phyloP scores from a whole-genome alignment of 202 grass and related monocot genomes.

The Bolboschoenoplectus hybrid region DNA sequence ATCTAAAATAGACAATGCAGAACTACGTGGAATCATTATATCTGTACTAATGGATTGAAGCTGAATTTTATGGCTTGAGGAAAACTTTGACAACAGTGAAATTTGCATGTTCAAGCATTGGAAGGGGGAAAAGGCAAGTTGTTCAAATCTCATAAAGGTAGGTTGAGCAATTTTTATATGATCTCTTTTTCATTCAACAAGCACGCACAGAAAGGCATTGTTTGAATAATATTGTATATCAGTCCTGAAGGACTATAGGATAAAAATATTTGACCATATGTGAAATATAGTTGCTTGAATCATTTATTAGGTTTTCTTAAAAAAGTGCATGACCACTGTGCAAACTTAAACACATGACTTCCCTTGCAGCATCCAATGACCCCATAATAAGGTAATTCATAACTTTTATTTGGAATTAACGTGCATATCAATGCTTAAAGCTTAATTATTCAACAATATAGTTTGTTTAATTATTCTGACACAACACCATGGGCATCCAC shows the following conservation, averaged over 20 bases:
- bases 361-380: not conserved
- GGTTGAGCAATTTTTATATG: not conserved
- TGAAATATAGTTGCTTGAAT: not conserved
- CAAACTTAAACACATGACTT: slow-evolving; percentile 13
- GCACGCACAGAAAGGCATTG: not conserved
- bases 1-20: not conserved
- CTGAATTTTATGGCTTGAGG: not conserved
- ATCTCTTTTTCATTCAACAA: not conserved
- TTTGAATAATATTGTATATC: not conserved
- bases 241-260: not conserved
- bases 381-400: not conserved
- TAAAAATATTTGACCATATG: not conserved
- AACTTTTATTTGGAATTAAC: not conserved
- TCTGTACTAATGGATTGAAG: not conserved
- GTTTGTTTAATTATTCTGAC: not conserved
- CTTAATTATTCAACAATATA: not conserved
- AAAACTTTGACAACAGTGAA: not conserved
- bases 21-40: not conserved
- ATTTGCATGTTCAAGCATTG: not conserved
- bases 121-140: not conserved
- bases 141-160: not conserved
- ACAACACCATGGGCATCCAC: not conserved
- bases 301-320: not conserved
- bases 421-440: not conserved
- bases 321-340: not conserved